phyloP scores from a whole-genome alignment of 768 basidiomycete species.

The Fomitopsis pulvina region DNA sequence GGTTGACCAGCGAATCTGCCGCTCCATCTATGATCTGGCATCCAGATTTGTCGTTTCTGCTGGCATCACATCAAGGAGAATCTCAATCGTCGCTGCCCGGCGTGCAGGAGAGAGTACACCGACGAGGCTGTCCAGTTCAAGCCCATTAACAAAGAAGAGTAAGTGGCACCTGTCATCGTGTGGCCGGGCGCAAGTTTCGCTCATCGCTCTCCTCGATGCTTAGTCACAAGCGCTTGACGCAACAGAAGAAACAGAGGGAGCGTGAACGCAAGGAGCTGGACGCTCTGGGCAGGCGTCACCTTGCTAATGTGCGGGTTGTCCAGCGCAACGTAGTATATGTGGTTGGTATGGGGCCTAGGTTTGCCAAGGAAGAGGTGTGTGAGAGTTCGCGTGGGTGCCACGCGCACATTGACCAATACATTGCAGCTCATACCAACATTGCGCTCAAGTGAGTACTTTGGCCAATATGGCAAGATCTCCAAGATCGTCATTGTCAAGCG shows the following conservation, averaged over 20 bases:
- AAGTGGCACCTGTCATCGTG: constrained; percentile 28
- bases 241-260: constrained; percentile 92
- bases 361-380: constrained; percentile 93
- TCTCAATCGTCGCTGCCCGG: constrained; percentile 93
- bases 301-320: constrained; percentile 93
- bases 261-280: constrained; percentile 96
- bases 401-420: constrained; percentile 1
- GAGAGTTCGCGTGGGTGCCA: constrained; percentile 1
- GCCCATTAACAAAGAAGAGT: constrained; percentile 94
- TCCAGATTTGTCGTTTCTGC: constrained; percentile 96
- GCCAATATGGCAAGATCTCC: constrained; percentile 96
- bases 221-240: constrained; percentile 91
- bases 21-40: not conserved
- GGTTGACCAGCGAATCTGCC: not conserved
- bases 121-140: constrained; percentile 94
- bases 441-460: constrained; percentile 94
- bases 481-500: constrained; percentile 94
- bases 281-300: constrained; percentile 71
- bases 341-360: constrained; percentile 88
- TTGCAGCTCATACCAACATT: constrained; percentile 77
- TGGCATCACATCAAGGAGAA: constrained; percentile 98
- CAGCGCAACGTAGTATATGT: constrained; percentile 96
- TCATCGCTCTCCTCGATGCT: not conserved
- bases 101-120: constrained; percentile 88
- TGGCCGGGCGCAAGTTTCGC: not conserved